These are phyloP conservation scores for Geotrichum restrictum DNA, from an alignment of 1,139 yeast genomes.

Conservation along the genomic window DNA sequence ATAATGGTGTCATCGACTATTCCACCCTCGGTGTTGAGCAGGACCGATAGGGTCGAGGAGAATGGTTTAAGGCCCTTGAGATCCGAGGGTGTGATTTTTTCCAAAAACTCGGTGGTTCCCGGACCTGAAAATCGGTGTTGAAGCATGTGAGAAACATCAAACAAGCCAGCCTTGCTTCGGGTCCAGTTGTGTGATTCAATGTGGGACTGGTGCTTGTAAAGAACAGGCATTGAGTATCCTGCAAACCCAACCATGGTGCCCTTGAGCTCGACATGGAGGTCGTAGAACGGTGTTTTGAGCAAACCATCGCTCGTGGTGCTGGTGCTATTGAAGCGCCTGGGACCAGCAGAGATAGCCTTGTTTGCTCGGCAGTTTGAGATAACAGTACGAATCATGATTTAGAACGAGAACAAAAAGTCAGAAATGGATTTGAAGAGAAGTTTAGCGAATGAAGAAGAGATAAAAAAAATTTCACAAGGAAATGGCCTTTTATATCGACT, in stretches of 20 bases:
- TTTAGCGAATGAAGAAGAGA: constrained; percentile 14
- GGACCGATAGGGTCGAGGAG: constrained; percentile 70
- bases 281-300: constrained; percentile 72
- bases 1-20: constrained; percentile 87
- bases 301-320: constrained; percentile 16
- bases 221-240: constrained; percentile 90
- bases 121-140: constrained; percentile 76
- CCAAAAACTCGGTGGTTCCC: constrained; percentile 63
- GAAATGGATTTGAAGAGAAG: constrained; percentile 18
- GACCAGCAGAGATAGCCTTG: constrained; percentile 1
- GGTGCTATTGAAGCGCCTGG: constrained; percentile 19
- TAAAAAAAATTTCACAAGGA: constrained; percentile 4
- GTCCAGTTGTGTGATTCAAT: constrained; percentile 95
- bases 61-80: constrained; percentile 52
- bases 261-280: constrained; percentile 69
- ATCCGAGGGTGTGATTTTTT: constrained; percentile 83
- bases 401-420: constrained; percentile 15
- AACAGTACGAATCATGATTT: constrained; percentile 12
- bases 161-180: constrained; percentile 77
- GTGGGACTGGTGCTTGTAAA: constrained; percentile 77
- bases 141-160: constrained; percentile 96
- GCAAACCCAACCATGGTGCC: constrained; percentile 96
- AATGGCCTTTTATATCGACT: constrained; percentile 10
- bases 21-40: constrained; percentile 71
- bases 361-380: constrained; percentile 3